These are phyloP conservation scores for Venturia asperata DNA, from an alignment of 2,329 filamentous ascomycete species.

Conservation along the genomic window DNA sequence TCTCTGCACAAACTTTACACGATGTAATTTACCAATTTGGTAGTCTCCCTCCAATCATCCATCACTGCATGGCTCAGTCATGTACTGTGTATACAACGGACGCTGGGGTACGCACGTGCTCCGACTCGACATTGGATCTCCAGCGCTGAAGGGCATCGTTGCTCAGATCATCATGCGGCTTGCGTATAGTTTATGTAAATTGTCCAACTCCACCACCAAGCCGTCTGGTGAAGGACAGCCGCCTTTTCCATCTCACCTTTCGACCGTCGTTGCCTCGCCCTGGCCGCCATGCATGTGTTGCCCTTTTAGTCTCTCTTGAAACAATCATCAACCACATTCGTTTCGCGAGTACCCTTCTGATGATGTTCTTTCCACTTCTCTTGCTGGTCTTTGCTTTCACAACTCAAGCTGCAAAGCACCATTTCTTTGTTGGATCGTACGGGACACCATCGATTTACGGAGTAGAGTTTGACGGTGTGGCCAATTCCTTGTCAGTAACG, in stretches of 20 bases:
- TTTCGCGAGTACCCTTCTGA: background rate
- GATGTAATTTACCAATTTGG: background rate
- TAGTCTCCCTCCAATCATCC: background rate
- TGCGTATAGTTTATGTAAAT: background rate
- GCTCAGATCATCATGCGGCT: background rate
- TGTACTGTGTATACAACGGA: background rate
- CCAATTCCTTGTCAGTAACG: background rate
- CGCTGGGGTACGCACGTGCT: background rate
- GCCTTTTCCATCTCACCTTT: background rate
- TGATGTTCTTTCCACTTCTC: background rate
- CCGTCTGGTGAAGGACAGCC: background rate
- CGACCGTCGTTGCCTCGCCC: background rate
- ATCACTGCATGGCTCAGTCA: background rate
- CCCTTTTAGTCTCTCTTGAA: background rate
- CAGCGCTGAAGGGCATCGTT: background rate
- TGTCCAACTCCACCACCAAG: background rate
- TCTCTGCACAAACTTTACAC: background rate
- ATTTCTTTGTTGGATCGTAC: conserved; percentile 18
- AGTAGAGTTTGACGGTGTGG: conserved; percentile 6
- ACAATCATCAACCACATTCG: conserved; percentile 3
- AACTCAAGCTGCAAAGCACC: conserved; percentile 9
- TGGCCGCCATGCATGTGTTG: background rate
- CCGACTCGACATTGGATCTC: background rate
- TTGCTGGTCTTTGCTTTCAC: background rate
- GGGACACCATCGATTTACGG: conserved; percentile 14